Percentiles rank a stretch among this genome's conserved stretches.
Conservation (phyloP, 2,329 filamentous ascomycete species). For the Didymella keratinophila region DNA sequence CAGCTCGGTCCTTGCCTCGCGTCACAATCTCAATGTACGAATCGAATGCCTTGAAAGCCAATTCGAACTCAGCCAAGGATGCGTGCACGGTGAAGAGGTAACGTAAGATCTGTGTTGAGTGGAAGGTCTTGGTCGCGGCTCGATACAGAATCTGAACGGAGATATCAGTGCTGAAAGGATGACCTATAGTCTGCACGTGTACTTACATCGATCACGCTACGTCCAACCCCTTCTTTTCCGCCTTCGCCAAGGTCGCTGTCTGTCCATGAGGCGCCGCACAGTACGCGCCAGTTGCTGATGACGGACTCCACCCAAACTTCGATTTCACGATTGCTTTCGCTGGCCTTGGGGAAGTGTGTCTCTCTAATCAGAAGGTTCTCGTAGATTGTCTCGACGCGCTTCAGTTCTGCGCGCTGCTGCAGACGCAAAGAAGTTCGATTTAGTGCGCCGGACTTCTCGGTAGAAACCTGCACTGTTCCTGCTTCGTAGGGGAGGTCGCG, state of each 20-base stretch:
- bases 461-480: conserved; percentile 48
- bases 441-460: conserved; percentile 36
- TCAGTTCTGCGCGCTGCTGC: conserved; percentile 75
- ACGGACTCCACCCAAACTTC: conserved; percentile 82
- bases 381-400: conserved; percentile 79
- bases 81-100: conserved; percentile 89
- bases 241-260: conserved; percentile 83
- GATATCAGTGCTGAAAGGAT: conserved; percentile 7
- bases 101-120: conserved; percentile 87
- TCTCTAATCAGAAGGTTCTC: conserved; percentile 80
- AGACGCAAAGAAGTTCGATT: conserved; percentile 42
- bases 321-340: conserved; percentile 78
- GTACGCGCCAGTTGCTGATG: conserved; percentile 82
- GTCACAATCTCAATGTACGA: conserved; percentile 90
- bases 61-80: conserved; percentile 86
- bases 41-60: conserved; percentile 89
- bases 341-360: conserved; percentile 83
- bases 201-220: conserved; percentile 74
- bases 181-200: background rate
- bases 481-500: conserved; percentile 66
- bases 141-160: conserved; percentile 77
- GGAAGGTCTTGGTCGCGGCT: conserved; percentile 90
- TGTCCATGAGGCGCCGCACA: conserved; percentile 81
- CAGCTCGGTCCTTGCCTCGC: conserved; percentile 81
- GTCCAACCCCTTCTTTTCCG: conserved; percentile 77